Percentiles rank a stretch among this genome's conserved stretches.
Evolutionary conservation across 2,329 filamentous ascomycete species (phyloP).

Genomic region (Seiridium unicorne): DNA sequence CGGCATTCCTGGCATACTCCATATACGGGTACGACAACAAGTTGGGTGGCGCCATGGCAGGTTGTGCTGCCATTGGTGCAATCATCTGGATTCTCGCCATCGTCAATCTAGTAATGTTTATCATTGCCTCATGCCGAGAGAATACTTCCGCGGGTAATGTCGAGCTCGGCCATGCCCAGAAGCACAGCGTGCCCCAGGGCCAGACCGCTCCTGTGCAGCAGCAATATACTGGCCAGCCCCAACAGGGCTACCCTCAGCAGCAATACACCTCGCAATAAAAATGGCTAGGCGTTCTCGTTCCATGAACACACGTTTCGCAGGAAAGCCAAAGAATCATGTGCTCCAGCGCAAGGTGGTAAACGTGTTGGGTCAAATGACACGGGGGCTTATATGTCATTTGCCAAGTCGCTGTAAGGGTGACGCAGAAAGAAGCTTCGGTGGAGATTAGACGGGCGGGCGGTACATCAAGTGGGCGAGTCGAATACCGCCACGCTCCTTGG

Average conservation of each 20-base stretch:
- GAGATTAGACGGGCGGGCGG: no score
- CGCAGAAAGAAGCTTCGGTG: no score
- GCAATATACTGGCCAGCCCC: background rate
- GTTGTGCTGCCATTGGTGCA: constrained; percentile 39
- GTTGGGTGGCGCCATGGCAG: constrained; percentile 34
- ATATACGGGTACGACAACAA: constrained; percentile 17
- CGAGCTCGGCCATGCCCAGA: constrained; percentile 23
- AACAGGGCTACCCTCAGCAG: background rate
- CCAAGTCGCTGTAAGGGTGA: no score
- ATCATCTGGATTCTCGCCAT: constrained; percentile 39
- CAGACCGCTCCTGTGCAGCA: background rate
- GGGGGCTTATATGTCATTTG: no score
- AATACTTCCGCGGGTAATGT: constrained; percentile 17
- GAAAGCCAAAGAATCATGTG: no score
- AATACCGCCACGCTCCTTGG: no score
- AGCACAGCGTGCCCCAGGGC: background rate
- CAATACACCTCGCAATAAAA: background rate
- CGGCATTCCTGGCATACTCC: constrained; percentile 21
- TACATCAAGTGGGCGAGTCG: no score
- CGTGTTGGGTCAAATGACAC: no score
- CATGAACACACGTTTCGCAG: no score
- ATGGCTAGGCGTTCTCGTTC: no score
- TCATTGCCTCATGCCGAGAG: constrained; percentile 28
- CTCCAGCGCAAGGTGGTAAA: no score
- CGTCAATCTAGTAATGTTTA: constrained; percentile 36